phyloP scores from a whole-genome alignment of 2,329 filamentous ascomycete genomes.

The Colletotrichum cordylinicola region DNA sequence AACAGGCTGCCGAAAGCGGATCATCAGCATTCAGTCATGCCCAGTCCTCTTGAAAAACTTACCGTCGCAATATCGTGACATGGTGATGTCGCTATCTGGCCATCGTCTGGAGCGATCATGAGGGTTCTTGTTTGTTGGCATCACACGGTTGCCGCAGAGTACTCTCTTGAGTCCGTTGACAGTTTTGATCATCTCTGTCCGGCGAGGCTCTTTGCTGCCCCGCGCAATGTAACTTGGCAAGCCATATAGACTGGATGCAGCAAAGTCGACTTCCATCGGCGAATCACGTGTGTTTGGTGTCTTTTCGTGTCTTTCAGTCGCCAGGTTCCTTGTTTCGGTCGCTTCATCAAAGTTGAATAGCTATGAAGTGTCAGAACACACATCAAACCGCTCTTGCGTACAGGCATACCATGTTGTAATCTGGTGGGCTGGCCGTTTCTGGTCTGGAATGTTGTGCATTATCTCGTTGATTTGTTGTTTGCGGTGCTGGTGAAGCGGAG shows the following conservation, averaged over 20 bases:
- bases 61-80: conserved; percentile 9
- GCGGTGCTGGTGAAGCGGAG: background rate
- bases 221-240: background rate
- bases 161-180: conserved; percentile 4
- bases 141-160: background rate
- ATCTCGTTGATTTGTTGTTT: no score
- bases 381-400: background rate
- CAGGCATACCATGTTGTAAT: background rate
- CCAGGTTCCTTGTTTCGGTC: background rate
- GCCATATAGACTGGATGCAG: conserved; percentile 5
- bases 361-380: background rate
- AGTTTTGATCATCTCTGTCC: background rate
- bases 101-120: background rate
- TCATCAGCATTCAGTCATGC: background rate
- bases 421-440: background rate
- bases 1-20: background rate
- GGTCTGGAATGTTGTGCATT: background rate
- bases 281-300: background rate
- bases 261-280: background rate
- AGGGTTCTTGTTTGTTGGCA: background rate
- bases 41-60: background rate
- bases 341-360: background rate
- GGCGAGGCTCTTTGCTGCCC: background rate
- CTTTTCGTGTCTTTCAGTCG: background rate
- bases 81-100: background rate